Evolutionary conservation across 768 basidiomycete genomes (phyloP).

Genomic region (Mycena capillaripes): DNA sequence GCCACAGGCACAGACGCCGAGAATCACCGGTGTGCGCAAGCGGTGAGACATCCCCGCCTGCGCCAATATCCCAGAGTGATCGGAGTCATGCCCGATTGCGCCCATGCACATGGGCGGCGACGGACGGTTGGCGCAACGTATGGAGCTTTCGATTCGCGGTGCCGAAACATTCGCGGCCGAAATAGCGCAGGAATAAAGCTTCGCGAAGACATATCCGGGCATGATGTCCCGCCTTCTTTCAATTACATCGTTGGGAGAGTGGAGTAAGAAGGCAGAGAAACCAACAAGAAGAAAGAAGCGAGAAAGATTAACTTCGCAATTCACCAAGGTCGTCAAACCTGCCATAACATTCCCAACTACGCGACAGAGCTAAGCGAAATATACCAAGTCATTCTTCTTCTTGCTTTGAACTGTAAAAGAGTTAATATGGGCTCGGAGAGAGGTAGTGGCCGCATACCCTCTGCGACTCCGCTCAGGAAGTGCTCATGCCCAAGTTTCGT

Average conservation of each 20-base stretch:
- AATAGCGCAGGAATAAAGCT: not conserved
- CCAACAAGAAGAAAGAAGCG: not conserved
- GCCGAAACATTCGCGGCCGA: no score
- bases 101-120: no score
- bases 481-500: constrained; percentile 93
- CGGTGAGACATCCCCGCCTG: constrained; percentile 15
- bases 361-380: constrained; percentile 77
- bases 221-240: not conserved
- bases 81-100: no score
- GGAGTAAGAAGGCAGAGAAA: not conserved
- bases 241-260: not conserved
- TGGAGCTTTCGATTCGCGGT: no score
- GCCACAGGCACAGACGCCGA: not conserved
- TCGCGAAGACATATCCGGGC: not conserved
- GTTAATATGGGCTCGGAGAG: constrained; percentile 37
- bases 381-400: constrained; percentile 99
- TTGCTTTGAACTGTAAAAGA: constrained; percentile 89
- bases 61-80: not conserved
- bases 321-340: not conserved
- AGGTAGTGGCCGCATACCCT: constrained; percentile 64
- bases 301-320: not conserved
- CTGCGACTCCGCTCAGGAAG: constrained; percentile 92
- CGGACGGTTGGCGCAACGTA: no score
- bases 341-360: constrained; percentile 18
- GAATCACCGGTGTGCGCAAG: not conserved